Percentiles rank a stretch among this genome's conserved stretches.
Evolutionary conservation across 768 basidiomycete species (phyloP).

Genomic region (Polyporus arcularius): DNA sequence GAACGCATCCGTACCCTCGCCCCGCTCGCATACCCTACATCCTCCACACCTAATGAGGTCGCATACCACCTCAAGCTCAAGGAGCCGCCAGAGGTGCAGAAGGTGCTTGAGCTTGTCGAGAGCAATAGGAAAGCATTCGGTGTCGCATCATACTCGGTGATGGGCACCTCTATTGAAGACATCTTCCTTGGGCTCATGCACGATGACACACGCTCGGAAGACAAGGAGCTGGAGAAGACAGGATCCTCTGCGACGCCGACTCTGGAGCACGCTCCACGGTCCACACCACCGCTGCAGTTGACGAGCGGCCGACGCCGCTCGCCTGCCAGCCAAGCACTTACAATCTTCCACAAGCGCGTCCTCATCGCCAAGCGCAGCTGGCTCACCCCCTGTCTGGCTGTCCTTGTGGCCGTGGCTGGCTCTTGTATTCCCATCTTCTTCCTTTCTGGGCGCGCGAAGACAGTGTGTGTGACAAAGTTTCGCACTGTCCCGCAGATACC

Average conservation of each 20-base stretch:
- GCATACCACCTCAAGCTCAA: slow-evolving; percentile 63
- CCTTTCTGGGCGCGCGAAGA: slow-evolving; percentile 50
- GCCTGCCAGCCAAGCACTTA: slow-evolving; percentile 64
- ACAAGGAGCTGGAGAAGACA: slow-evolving; percentile 25
- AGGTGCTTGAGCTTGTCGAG: slow-evolving; percentile 58
- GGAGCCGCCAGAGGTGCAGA: slow-evolving; percentile 54
- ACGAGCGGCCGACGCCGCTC: slow-evolving; percentile 55
- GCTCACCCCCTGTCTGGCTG: slow-evolving; percentile 1
- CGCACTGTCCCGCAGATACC: slow-evolving; percentile 40
- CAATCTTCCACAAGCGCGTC: slow-evolving; percentile 71
- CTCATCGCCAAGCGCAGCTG: slow-evolving; percentile 59
- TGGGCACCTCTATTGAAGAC: slow-evolving; percentile 78
- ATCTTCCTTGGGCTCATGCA: slow-evolving; percentile 77
- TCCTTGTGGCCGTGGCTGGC: slow-evolving; percentile 52
- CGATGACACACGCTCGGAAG: slow-evolving; percentile 33
- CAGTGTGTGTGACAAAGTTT: slow-evolving; percentile 47
- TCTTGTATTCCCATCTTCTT: slow-evolving; percentile 70
- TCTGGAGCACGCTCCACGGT: slow-evolving; percentile 4
- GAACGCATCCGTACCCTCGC: slow-evolving; percentile 33
- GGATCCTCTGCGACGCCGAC: slow-evolving; percentile 12
- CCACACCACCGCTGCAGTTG: slow-evolving; percentile 35
- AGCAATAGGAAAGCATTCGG: slow-evolving; percentile 36
- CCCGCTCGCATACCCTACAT: slow-evolving; percentile 45
- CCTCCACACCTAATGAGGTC: slow-evolving; percentile 44
- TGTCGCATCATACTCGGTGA: slow-evolving; percentile 61